Conservation (phyloP, 208 protist genomes). For the Trypanosoma congolense region DNA sequence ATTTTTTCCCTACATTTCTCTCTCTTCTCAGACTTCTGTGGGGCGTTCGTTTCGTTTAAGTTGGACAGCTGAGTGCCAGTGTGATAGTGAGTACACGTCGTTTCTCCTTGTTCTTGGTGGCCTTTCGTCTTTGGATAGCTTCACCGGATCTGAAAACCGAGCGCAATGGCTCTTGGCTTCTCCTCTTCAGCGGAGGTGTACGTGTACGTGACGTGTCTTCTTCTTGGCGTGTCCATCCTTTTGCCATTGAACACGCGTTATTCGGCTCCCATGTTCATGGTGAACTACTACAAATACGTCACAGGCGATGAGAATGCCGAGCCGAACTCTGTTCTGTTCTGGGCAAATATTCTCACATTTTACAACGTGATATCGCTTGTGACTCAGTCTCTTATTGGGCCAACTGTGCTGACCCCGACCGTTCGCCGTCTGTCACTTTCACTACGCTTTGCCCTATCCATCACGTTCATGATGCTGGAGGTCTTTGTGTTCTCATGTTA, state of each 20-base stretch:
- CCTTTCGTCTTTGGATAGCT: background rate
- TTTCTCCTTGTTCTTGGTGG: background rate
- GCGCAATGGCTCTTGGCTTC: conserved; percentile 33
- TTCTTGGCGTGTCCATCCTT: conserved; percentile 80
- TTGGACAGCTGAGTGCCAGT: too few species aligned
- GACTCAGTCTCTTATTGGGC: conserved; percentile 59
- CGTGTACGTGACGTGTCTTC: conserved; percentile 72
- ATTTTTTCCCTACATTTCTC: background rate
- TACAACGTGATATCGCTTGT: conserved; percentile 71
- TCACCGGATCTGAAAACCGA: background rate
- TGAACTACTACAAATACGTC: conserved; percentile 81
- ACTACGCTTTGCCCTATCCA: conserved; percentile 39
- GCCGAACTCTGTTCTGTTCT: conserved; percentile 44
- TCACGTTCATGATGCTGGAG: conserved; percentile 63
- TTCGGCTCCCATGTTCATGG: conserved; percentile 76
- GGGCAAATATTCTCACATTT: conserved; percentile 74
- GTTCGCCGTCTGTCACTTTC: conserved; percentile 49
- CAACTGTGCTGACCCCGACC: conserved; percentile 56
- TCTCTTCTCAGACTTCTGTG: background rate
- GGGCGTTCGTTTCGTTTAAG: too few species aligned
- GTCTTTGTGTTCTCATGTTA: conserved; percentile 62
- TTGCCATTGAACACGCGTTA: conserved; percentile 88
- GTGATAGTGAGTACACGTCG: background rate
- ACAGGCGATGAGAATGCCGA: conserved; percentile 37
- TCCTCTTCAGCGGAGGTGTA: conserved; percentile 40